These are phyloP conservation scores for Rhodotorula paludigena DNA, from an alignment of 768 basidiomycete genomes.

Conservation along the genomic window DNA sequence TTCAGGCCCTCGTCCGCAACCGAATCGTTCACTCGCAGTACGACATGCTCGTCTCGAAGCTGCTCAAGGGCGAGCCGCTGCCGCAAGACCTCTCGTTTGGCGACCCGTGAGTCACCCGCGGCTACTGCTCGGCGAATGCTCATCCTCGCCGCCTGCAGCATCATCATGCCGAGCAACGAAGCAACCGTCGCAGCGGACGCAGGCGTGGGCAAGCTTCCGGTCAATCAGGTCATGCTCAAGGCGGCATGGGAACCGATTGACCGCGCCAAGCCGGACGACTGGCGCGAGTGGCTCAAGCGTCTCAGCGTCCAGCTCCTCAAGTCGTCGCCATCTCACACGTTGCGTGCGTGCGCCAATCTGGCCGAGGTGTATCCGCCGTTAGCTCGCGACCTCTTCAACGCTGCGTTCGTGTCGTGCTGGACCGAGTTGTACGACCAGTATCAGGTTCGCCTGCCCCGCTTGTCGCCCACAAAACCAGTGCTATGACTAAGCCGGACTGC, in stretches of 20 bases:
- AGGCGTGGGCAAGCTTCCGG: conserved; percentile 79
- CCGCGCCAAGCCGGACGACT: conserved; percentile 60
- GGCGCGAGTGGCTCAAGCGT: conserved; percentile 91
- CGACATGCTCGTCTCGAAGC: conserved; percentile 77
- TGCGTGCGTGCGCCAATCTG: conserved; percentile 88
- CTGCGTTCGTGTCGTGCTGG: conserved; percentile 98
- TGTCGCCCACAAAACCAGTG: no score
- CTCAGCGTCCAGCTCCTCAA: conserved; percentile 94
- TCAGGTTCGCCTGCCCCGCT: conserved; percentile 60
- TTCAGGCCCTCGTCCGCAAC: conserved; percentile 69
- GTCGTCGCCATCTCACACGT: conserved; percentile 95
- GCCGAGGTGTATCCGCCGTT: conserved; percentile 86
- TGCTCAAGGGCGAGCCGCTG: conserved; percentile 84
- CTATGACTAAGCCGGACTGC: not conserved
- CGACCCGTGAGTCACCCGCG: conserved; percentile 53
- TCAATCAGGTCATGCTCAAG: conserved; percentile 95
- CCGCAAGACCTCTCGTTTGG: conserved; percentile 74
- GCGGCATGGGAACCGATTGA: conserved; percentile 82
- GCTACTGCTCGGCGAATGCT: conserved; percentile 41
- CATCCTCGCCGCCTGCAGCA: conserved; percentile 43
- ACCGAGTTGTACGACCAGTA: conserved; percentile 90
- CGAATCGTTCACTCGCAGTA: conserved; percentile 76
- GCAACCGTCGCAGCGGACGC: conserved; percentile 51
- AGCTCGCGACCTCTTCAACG: conserved; percentile 92
- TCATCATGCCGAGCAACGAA: conserved; percentile 41